Percentiles rank a stretch among this genome's conserved stretches.
phyloP scores from a whole-genome alignment of 129 eudicot genomes.

The Smallanthus sonchifolius region DNA sequence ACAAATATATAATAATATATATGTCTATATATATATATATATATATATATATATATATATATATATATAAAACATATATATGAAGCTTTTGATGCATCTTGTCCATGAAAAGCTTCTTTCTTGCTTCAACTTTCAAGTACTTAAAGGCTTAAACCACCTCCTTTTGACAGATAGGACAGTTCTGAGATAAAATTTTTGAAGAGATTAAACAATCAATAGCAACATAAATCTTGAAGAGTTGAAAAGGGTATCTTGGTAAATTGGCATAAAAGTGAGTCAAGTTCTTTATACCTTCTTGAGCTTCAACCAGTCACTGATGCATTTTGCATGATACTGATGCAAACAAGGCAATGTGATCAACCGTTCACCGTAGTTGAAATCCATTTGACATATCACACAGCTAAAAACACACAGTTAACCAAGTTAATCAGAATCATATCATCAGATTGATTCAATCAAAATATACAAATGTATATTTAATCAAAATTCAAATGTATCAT shows the following conservation, averaged over 20 bases:
- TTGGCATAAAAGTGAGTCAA: slow-evolving; percentile 6
- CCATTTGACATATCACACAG: slow-evolving; percentile 65
- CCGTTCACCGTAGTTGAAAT: slow-evolving; percentile 41
- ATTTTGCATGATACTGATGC: slow-evolving; percentile 61
- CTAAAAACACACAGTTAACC: slow-evolving; percentile 32
- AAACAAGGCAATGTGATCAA: slow-evolving; percentile 68
- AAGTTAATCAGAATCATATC: background rate
- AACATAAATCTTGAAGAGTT: background rate
- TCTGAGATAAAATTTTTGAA: slow-evolving; percentile 23
- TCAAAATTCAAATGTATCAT: background rate
- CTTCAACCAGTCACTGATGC: slow-evolving; percentile 67
- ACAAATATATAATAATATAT: background rate
- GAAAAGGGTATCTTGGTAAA: slow-evolving; percentile 6
- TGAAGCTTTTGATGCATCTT: slow-evolving; percentile 8
- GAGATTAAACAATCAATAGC: background rate
- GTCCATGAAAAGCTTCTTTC: slow-evolving; percentile 21
- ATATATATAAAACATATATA: background rate
- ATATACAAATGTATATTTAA: background rate
- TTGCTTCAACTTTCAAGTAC: slow-evolving; percentile 17
- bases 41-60: background rate
- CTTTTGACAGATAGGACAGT: slow-evolving; percentile 66
- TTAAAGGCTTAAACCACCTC: slow-evolving; percentile 44
- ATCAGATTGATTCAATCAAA: background rate
- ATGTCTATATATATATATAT: background rate
- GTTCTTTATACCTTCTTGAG: slow-evolving; percentile 43